Conservation (phyloP, 352 stramenopile genomes). For the Blastocystis sp. region DNA sequence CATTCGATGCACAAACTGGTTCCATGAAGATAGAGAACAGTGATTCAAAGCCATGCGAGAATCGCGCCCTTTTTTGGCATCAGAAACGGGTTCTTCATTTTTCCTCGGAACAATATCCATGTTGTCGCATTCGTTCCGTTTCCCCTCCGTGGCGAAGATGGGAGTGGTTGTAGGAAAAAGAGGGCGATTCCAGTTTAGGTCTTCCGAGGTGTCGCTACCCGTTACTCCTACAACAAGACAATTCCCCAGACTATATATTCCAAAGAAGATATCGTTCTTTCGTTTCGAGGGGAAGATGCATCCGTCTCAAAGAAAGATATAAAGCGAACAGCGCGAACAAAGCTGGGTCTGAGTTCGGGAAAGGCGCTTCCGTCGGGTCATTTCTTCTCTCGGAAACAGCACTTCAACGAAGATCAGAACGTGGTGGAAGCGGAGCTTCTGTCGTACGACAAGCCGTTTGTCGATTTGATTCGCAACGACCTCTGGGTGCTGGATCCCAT, state of each 20-base stretch:
- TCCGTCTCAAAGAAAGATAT: background rate
- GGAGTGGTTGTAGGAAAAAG: background rate
- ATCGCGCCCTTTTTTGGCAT: too few relatives aligned
- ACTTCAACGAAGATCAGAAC: constrained; percentile 29
- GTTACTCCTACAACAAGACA: constrained; percentile 52
- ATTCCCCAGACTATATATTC: constrained; percentile 50
- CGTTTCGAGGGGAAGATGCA: background rate
- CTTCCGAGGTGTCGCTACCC: background rate
- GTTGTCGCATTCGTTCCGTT: background rate
- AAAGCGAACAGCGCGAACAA: background rate
- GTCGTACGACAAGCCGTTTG: constrained; percentile 16
- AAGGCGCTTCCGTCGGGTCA: background rate
- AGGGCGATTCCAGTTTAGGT: background rate
- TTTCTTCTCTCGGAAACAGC: background rate
- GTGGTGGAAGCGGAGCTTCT: background rate
- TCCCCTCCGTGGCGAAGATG: background rate
- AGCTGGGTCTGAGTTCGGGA: constrained; percentile 33
- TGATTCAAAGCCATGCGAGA: too few relatives aligned
- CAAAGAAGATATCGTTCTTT: background rate
- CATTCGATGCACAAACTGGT: too few relatives aligned
- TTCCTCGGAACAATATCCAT: background rate
- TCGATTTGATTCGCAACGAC: constrained; percentile 43
- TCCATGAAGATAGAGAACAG: too few relatives aligned
- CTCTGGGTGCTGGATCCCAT: constrained; percentile 32
- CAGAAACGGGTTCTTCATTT: background rate